Evolutionary conservation across 208 protist genomes (phyloP).

Genomic region (Crithidia expoeki): DNA sequence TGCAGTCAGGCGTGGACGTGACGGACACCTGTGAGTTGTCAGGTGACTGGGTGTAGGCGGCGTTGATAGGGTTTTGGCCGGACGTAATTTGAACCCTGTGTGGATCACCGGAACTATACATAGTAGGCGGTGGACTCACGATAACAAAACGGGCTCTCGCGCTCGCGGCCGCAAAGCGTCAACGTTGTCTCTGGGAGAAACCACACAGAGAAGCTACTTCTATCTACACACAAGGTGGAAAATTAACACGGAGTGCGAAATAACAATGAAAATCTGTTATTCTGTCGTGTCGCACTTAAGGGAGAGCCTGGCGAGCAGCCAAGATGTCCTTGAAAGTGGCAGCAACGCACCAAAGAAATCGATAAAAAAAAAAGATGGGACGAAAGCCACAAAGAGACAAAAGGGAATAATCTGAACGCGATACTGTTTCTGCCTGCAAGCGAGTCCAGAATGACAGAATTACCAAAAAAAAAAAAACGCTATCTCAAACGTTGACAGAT

Average conservation of each 20-base stretch:
- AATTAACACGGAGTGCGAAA: too few relatives aligned
- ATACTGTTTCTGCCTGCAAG: too few relatives aligned
- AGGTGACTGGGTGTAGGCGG: slow-evolving; percentile 15
- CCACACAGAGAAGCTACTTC: too few relatives aligned
- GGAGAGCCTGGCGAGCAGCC: too few relatives aligned
- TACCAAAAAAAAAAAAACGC: not conserved
- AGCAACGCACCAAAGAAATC: not conserved
- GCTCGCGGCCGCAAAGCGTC: too few relatives aligned
- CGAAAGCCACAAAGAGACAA: not conserved
- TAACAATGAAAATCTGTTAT: not conserved
- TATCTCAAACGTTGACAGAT: not conserved
- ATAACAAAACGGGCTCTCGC: not conserved
- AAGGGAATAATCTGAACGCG: slow-evolving; percentile 3
- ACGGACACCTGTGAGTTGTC: slow-evolving; percentile 20
- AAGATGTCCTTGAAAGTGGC: too few relatives aligned
- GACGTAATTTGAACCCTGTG: slow-evolving; percentile 17
- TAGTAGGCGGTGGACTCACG: slow-evolving; percentile 9
- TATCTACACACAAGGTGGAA: not conserved
- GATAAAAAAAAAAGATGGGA: slow-evolving; percentile 1
- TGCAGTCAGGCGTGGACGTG: slow-evolving; percentile 12
- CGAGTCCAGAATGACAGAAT: not conserved
- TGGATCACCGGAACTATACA: slow-evolving; percentile 25
- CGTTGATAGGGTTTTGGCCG: slow-evolving; percentile 6
- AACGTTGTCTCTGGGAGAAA: too few relatives aligned
- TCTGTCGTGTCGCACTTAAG: too few relatives aligned